Evolutionary conservation across 1,284 basidiomycete species (phyloP), one percentile per base, ranked within the genome.

Genomic region (Malassezia globosa): DNA sequence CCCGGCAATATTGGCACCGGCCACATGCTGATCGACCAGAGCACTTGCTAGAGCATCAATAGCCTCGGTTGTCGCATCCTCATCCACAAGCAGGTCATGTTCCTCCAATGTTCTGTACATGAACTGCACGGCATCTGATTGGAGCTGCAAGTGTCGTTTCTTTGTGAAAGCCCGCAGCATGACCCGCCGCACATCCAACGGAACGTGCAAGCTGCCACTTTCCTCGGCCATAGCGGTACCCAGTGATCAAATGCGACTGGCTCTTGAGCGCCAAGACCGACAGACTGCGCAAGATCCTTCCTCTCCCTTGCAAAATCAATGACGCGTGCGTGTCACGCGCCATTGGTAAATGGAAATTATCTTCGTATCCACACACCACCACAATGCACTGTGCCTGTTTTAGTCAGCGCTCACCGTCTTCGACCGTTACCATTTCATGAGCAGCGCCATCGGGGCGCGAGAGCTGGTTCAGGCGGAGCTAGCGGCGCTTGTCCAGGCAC

Each of bases 41-140:
- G 64, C 68, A 21, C 50, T 56, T 0, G 66, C 68, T 7, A 70
- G 59, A 33, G 61, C 61, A n/a, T 70, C 64, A 35, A 70, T 57
- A 10, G 68, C 66, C 26, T 70, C 68, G n/a, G 51, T 44, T 63
- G 58, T 60, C 31, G 57, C 56, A 1, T 54, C 54, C 19, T 60
- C 54, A 13, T 63, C 59, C 16, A 52, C 42, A 7, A 67, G 42
- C 10, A 70, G 50, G 7, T 57, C 64, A 47, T 70, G 68, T 8
- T 55, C 52, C 16, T 59, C 57, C 0, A 70, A 48, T 3, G 66
- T 67, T 16, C 48, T 47, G 18, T 57, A 60, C 41, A 70, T 65
- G 48, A 67, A 70, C 11, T 54, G 34, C 37, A 70, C 56, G 7
- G 68, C 64, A 16, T 63, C 65, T 4, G 66, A 56, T 35, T 67